phyloP scores from a whole-genome alignment of 2,329 filamentous ascomycete species.

The Penicillium sp. region DNA sequence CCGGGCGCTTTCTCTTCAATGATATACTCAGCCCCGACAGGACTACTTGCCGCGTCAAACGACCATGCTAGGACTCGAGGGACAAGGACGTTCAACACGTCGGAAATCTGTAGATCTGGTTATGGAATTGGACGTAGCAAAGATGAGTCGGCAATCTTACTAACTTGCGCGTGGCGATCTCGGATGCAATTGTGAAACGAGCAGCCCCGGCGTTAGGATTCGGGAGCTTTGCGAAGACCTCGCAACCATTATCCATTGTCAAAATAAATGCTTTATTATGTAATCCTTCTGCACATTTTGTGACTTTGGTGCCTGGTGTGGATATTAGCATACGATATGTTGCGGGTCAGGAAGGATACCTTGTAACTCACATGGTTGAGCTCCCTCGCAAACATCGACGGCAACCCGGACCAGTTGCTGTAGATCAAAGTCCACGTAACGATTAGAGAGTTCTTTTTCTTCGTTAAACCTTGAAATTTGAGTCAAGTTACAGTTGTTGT shows the following conservation, averaged over 20 bases:
- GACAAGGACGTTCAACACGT: constrained; percentile 17
- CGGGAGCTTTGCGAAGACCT: constrained; percentile 30
- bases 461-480: constrained; percentile 28
- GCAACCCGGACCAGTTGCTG: constrained; percentile 26
- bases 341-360: background rate
- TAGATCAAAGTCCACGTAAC: constrained; percentile 30
- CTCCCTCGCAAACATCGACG: constrained; percentile 24
- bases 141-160: constrained; percentile 14
- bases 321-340: background rate
- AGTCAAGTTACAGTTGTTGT: background rate
- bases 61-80: constrained; percentile 22
- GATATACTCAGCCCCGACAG: constrained; percentile 26
- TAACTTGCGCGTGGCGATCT: constrained; percentile 27
- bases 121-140: background rate
- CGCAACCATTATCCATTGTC: constrained; percentile 29
- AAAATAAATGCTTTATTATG: constrained; percentile 39
- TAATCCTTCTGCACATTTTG: constrained; percentile 33
- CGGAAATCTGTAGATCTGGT: constrained; percentile 19
- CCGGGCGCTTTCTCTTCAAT: constrained; percentile 32
- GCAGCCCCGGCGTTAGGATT: constrained; percentile 29
- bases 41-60: constrained; percentile 13
- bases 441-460: constrained; percentile 25
- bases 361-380: constrained; percentile 22
- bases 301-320: constrained; percentile 25
- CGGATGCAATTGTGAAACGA: constrained; percentile 20